Evolutionary conservation across 1,284 basidiomycete genomes (phyloP), one percentile per base, ranked within the genome.

Genomic region (Rhodotorula sp.): DNA sequence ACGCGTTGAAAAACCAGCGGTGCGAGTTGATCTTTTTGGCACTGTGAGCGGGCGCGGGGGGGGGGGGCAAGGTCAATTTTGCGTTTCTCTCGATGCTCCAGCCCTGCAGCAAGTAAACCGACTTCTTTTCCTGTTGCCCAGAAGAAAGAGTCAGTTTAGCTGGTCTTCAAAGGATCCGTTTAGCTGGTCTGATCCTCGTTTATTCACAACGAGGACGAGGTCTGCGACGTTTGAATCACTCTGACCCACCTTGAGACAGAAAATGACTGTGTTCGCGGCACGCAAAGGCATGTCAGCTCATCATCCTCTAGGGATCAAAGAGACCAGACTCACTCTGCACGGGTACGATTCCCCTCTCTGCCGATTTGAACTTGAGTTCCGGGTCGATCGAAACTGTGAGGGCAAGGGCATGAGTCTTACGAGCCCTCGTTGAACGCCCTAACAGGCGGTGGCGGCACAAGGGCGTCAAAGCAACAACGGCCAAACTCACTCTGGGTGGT

Each of bases 211-310:
- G 38, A 43, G 38, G 38, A 10, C 38, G 38, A 43, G 38, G 38
- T 12, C 10, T 14, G 38, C 12, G 18, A 18, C 26, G 45, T 6
- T 12, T 47, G 14, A 38, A 28, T 18, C n/a, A n/a, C 5, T 19
- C 77, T 92, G 92, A 82, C 90, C 88, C 81, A 94, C 93, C 81
- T 97, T 97, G 73, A 97, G 85, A 81, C 94, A 67, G 52, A 71
- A 70, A 14, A 67, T 54, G 47, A 67, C 66, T 67, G 52, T 38
- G 6, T 45, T 16, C 5, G 18, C 18, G 12, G 66, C 28, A 23
- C 6, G 43, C 12, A 15, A 31, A 23, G 7, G 5, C 16, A 23
- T 1, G 38, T 43, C 12, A 43, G 38, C 38, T 43, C 38, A 43
- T 1, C 10, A 43, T 43, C 38, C 38, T 43, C 12, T 10, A 0